Conservation (phyloP, 1,284 basidiomycete genomes). For the Ustilago curta region DNA sequence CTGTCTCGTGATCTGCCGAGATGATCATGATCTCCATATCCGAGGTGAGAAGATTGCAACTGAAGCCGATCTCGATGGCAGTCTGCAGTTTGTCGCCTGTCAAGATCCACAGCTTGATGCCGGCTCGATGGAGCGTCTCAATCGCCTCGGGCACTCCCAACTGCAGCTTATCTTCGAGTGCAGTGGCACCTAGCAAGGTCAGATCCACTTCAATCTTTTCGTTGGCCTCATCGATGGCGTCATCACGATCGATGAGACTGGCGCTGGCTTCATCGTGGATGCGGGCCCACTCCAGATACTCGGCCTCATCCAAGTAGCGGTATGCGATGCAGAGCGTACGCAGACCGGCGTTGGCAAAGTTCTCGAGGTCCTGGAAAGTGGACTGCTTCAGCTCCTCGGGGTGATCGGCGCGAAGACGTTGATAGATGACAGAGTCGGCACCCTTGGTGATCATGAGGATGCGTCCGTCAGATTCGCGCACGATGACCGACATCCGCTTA, state of each 20-base stretch:
- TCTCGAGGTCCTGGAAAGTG: slow-evolving; percentile 88
- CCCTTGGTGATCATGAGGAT: slow-evolving; percentile 92
- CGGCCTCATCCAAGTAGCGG: slow-evolving; percentile 81
- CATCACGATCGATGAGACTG: slow-evolving; percentile 82
- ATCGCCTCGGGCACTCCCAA: slow-evolving; percentile 97
- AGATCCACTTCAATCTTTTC: slow-evolving; percentile 86
- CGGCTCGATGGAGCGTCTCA: slow-evolving; percentile 87
- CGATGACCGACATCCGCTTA: slow-evolving; percentile 92
- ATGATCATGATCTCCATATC: slow-evolving; percentile 90
- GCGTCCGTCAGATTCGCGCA: slow-evolving; percentile 83
- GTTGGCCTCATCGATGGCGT: slow-evolving; percentile 87
- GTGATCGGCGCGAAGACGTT: slow-evolving; percentile 81
- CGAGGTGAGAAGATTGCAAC: slow-evolving; percentile 54
- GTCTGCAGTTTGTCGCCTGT: slow-evolving; percentile 98
- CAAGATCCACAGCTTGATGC: slow-evolving; percentile 96
- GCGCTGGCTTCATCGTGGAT: slow-evolving; percentile 84
- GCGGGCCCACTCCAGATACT: slow-evolving; percentile 85
- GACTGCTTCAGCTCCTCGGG: slow-evolving; percentile 80
- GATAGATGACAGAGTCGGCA: slow-evolving; percentile 94
- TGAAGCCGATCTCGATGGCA: slow-evolving; percentile 87
- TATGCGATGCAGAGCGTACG: slow-evolving; percentile 92
- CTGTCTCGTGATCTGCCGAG: slow-evolving; percentile 82
- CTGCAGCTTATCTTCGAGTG: slow-evolving; percentile 95
- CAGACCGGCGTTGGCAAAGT: slow-evolving; percentile 90
- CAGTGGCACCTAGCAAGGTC: slow-evolving; percentile 89